Base-by-base conservation (phyloP, 169 alveolate species). In the Eimeria sp. region DNA sequence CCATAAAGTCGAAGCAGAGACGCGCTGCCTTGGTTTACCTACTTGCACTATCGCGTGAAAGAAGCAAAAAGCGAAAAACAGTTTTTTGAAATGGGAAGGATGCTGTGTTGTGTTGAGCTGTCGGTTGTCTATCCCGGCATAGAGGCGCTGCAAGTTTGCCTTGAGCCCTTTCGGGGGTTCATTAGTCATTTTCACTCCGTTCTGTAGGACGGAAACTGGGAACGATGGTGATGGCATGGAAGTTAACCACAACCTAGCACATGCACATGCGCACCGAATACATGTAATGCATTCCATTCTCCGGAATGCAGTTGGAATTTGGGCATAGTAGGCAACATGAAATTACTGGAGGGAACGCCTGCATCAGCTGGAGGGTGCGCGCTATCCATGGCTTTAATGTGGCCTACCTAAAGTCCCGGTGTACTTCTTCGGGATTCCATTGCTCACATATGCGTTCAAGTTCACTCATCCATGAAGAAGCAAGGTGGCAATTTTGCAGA, bases 111-210 rank as follows among this genome's bases (percentile, higher is more conserved):
- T 98, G 89, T 63, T 63, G 87, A 96, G 91, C 70, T 58, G 78
- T 22, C 94, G 93, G 75, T 95, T 92, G 84, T 89, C 96, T 6
- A 88, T 49, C 70, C 95, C 45, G 10, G 94, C 89, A 72, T 72
- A 95, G 72, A 89, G 94, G 30, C 99, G 96, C 80, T 97, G 98
- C 75, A 98, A 95, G 92, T 98, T 98, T 82, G 98, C 98, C 89
- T 98, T 98, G 65, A 99, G 97, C 30, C 99, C 99, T 95, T 98
- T 98, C 7, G 99, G 99, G 20, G 99, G 99, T 92, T 99, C 99
- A 90, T 98, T 98, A 70, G 99, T 99, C 96, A 98, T 98, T 96
- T 99, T 99, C 73, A 99, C 97, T 70, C 99, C 99, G 92, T 98
- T 98, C 97, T 98, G 97, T 93, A 97, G 86, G 43, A 97, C 94